Percentiles rank a stretch among this genome's conserved stretches.
Evolutionary conservation across 2,329 filamentous ascomycete genomes (phyloP).

Genomic region (Fusarium penzigii): DNA sequence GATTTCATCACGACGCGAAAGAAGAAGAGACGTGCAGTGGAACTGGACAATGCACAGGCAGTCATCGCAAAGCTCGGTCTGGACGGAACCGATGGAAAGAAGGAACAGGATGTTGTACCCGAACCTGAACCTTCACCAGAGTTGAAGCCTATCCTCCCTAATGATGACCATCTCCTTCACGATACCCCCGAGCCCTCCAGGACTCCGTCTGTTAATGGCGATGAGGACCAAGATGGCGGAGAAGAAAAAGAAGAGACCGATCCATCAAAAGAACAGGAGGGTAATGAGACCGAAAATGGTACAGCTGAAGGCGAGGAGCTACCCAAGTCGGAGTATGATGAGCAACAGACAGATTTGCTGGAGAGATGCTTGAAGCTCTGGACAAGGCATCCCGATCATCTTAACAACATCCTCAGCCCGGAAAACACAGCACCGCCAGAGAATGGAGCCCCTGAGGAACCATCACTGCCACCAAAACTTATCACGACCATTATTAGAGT

Average conservation of each 20-base stretch:
- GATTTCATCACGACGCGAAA: constrained; percentile 80
- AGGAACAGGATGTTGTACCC: constrained; percentile 35
- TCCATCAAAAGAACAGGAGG: no score
- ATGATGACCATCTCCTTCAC: constrained; percentile 58
- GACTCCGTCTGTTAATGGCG: constrained; percentile 37
- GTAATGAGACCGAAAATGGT: neutral
- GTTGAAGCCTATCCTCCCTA: constrained; percentile 46
- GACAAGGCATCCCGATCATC: constrained; percentile 60
- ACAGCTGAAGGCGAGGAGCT: neutral
- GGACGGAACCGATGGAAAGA: constrained; percentile 41
- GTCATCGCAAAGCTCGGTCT: constrained; percentile 61
- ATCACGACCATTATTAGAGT: constrained; percentile 76
- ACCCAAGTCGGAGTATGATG: constrained; percentile 44
- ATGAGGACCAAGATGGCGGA: constrained; percentile 25
- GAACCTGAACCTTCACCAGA: constrained; percentile 39
- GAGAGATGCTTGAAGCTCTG: constrained; percentile 65
- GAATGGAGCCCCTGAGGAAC: constrained; percentile 56
- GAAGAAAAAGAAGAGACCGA: constrained; percentile 18
- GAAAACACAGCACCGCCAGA: constrained; percentile 68
- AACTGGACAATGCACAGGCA: constrained; percentile 75
- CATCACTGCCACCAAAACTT: constrained; percentile 60
- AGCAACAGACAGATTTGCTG: constrained; percentile 49
- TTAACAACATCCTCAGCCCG: constrained; percentile 56
- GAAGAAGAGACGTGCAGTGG: constrained; percentile 71
- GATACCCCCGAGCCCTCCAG: constrained; percentile 57